These are phyloP conservation scores for Trichoderma breve DNA, from an alignment of 2,329 filamentous ascomycete genomes.

Conservation along the genomic window DNA sequence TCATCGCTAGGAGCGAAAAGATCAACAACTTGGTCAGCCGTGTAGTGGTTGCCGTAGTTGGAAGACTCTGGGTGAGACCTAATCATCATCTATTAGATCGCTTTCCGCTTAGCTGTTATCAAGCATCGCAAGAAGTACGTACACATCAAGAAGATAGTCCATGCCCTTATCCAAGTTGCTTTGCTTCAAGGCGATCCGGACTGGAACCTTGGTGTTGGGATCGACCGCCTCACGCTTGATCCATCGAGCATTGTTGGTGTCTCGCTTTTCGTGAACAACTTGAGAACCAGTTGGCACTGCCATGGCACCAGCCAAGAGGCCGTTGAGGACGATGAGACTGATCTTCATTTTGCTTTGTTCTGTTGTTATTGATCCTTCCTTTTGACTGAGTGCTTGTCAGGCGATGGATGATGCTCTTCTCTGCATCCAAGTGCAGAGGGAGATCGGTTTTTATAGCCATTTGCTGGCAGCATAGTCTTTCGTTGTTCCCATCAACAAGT, in stretches of 20 bases:
- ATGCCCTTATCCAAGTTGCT: slow-evolving; percentile 46
- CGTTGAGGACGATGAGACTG: slow-evolving; percentile 22
- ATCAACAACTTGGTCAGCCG: slow-evolving; percentile 40
- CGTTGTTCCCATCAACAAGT: neutral
- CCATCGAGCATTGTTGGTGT: slow-evolving; percentile 26
- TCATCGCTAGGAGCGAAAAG: slow-evolving; percentile 44
- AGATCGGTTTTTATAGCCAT: neutral
- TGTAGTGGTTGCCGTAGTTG: slow-evolving; percentile 49
- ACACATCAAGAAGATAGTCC: slow-evolving; percentile 42
- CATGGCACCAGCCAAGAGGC: slow-evolving; percentile 24
- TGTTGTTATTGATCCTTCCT: neutral
- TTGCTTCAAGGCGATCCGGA: slow-evolving; percentile 46
- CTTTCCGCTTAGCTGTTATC: no score
- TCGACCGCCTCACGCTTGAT: slow-evolving; percentile 26
- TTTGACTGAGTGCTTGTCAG: neutral
- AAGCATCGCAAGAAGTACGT: neutral
- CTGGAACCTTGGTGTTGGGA: slow-evolving; percentile 30
- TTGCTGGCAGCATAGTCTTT: neutral
- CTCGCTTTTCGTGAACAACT: slow-evolving; percentile 36
- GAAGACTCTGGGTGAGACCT: slow-evolving; percentile 42
- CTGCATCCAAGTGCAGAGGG: neutral
- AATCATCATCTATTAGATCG: neutral
- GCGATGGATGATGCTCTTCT: neutral
- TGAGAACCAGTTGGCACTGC: slow-evolving; percentile 25
- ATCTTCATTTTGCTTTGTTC: slow-evolving; percentile 23